Percentiles rank a stretch among this genome's conserved stretches.
phyloP scores from a whole-genome alignment of 768 basidiomycete genomes.

The Suillus subalutaceus region DNA sequence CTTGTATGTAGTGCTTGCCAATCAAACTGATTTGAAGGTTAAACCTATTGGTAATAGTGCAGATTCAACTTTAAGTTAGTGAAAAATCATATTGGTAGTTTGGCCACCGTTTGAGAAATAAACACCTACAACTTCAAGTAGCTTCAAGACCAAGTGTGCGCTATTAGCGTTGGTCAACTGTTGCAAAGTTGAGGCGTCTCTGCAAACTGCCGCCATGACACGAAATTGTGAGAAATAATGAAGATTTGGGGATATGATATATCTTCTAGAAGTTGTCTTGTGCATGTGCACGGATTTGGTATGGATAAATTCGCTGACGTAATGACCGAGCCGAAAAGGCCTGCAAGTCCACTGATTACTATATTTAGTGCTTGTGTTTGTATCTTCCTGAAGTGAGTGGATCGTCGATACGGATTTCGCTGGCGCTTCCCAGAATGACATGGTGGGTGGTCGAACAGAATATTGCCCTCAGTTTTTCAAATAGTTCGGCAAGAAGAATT shows the following conservation, averaged over 20 bases:
- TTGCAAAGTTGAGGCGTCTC: too few relatives aligned
- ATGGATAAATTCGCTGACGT: too few relatives aligned
- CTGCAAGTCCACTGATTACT: too few relatives aligned
- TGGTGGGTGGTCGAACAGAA: not conserved
- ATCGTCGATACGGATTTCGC: not conserved
- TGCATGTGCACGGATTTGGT: too few relatives aligned
- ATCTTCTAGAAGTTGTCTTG: too few relatives aligned
- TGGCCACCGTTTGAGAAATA: not conserved
- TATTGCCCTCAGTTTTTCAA: not conserved
- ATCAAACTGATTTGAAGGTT: not conserved
- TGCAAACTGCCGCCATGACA: too few relatives aligned
- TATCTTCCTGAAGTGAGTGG: not conserved
- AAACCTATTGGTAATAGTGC: not conserved
- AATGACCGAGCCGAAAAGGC: too few relatives aligned
- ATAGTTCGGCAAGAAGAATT: not conserved
- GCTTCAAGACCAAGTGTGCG: too few relatives aligned
- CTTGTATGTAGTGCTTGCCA: not conserved
- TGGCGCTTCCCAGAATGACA: not conserved
- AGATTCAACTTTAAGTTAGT: not conserved
- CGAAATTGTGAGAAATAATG: too few relatives aligned
- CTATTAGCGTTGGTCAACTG: too few relatives aligned
- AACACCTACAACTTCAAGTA: not conserved
- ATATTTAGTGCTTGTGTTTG: too few relatives aligned
- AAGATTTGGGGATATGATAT: too few relatives aligned
- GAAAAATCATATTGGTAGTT: not conserved